Conservation (phyloP, 2,329 filamentous ascomycete species). For the Talaromyces sp. region DNA sequence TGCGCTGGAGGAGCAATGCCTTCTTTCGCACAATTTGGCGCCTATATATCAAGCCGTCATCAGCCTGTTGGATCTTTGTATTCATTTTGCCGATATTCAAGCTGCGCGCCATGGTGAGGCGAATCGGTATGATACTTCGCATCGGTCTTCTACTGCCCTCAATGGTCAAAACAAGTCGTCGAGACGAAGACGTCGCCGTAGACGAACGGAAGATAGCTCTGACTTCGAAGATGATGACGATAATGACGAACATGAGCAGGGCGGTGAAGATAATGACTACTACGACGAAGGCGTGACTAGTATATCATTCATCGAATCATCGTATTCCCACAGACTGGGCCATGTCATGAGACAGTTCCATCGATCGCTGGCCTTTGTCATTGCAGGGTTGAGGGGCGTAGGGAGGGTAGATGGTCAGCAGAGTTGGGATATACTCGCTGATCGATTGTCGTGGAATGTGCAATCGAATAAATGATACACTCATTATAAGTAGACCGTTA, state of each 20-base stretch:
- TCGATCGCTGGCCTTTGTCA: slow-evolving; percentile 66
- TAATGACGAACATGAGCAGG: slow-evolving; percentile 22
- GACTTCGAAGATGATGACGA: slow-evolving; percentile 21
- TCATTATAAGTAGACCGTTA: not conserved
- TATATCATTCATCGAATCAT: slow-evolving; percentile 38
- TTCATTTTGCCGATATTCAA: slow-evolving; percentile 65
- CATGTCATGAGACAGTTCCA: slow-evolving; percentile 64
- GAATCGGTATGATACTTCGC: slow-evolving; percentile 38
- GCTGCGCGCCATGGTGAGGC: slow-evolving; percentile 38
- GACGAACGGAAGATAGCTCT: slow-evolving; percentile 25
- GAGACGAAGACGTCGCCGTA: slow-evolving; percentile 16
- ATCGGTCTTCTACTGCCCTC: slow-evolving; percentile 23
- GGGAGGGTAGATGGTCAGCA: slow-evolving; percentile 69
- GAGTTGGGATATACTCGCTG: slow-evolving; percentile 78
- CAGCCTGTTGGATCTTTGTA: slow-evolving; percentile 72
- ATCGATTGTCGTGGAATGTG: slow-evolving; percentile 64
- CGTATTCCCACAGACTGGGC: slow-evolving; percentile 55
- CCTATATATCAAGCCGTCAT: slow-evolving; percentile 72
- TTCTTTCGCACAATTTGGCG: slow-evolving; percentile 66
- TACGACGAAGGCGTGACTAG: slow-evolving; percentile 43
- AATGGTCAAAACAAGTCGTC: not conserved
- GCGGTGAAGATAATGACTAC: slow-evolving; percentile 30
- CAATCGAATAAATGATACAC: slow-evolving; percentile 11
- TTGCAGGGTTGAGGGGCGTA: slow-evolving; percentile 70
- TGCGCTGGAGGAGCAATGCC: slow-evolving; percentile 64